Conservation (phyloP, 352 stramenopile genomes). For the Elongisporangium undulatum region DNA sequence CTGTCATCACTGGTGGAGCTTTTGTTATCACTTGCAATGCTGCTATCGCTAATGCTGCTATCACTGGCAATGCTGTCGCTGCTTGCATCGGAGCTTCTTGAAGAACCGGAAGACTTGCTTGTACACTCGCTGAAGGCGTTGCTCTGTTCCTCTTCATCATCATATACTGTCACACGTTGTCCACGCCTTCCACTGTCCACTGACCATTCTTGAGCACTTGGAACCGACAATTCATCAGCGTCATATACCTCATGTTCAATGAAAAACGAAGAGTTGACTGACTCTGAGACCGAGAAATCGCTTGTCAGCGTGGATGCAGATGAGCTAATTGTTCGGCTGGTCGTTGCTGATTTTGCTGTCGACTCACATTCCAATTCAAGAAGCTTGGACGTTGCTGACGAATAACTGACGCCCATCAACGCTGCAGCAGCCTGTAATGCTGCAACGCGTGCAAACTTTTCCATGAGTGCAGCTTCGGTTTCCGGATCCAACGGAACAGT, state of each 20-base stretch:
- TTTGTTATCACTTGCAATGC: slow-evolving; percentile 9
- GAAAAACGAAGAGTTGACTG: not conserved
- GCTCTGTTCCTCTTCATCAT: slow-evolving; percentile 1
- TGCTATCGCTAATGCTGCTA: slow-evolving; percentile 24
- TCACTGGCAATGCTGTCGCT: slow-evolving; percentile 9
- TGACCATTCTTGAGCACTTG: not conserved
- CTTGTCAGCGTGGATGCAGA: not conserved
- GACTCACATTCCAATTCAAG: slow-evolving; percentile 30
- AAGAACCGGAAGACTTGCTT: not conserved
- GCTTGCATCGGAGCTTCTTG: slow-evolving; percentile 6
- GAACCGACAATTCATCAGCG: not conserved
- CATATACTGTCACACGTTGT: not conserved
- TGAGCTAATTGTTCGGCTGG: slow-evolving; percentile 3
- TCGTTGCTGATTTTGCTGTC: slow-evolving; percentile 21
- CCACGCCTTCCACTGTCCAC: not conserved
- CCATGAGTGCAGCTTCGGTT: slow-evolving; percentile 52
- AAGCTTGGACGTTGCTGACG: slow-evolving; percentile 24
- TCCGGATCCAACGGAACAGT: slow-evolving; percentile 26
- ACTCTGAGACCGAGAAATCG: not conserved
- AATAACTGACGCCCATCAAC: slow-evolving; percentile 21
- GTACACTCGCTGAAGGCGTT: not conserved
- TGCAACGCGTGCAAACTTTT: slow-evolving; percentile 61
- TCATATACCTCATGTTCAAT: not conserved
- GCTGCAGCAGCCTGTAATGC: slow-evolving; percentile 42
- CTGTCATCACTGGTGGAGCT: slow-evolving; percentile 10